Percentiles rank a stretch among this genome's conserved stretches.
Evolutionary conservation across 768 basidiomycete species (phyloP).

Genomic region (Calocybe indica): DNA sequence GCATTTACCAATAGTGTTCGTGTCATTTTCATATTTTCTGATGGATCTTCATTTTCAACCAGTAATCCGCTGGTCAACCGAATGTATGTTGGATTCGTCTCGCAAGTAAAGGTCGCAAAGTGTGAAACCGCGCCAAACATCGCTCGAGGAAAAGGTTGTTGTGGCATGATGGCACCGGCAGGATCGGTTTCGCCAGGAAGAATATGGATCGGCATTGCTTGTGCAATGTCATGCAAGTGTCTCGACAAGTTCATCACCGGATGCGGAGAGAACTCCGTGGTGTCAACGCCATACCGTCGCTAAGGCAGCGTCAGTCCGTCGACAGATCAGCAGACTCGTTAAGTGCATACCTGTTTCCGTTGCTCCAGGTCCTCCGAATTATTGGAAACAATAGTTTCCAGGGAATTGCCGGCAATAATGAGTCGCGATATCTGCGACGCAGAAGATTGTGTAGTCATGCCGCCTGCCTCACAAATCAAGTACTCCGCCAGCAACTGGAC

Average conservation of each 20-base stretch:
- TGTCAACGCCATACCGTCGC: conserved; percentile 65
- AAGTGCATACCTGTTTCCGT: conserved; percentile 48
- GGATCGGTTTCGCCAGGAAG: conserved; percentile 89
- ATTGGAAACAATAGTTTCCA: conserved; percentile 43
- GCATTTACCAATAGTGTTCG: conserved; percentile 77
- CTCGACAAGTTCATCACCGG: conserved; percentile 67
- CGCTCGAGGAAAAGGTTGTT: conserved; percentile 86
- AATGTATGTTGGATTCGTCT: conserved; percentile 89
- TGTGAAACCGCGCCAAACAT: conserved; percentile 73
- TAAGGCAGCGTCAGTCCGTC: conserved; percentile 16
- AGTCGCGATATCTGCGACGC: conserved; percentile 76
- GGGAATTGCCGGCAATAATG: conserved; percentile 86
- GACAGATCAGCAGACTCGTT: not conserved
- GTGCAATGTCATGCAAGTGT: conserved; percentile 69
- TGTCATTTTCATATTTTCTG: conserved; percentile 18
- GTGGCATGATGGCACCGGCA: conserved; percentile 83
- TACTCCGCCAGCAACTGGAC: conserved; percentile 89
- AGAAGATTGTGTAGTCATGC: conserved; percentile 52
- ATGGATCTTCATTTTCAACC: conserved; percentile 1
- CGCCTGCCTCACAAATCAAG: conserved; percentile 79
- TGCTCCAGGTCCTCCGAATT: conserved; percentile 24
- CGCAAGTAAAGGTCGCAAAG: conserved; percentile 61
- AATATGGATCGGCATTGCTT: conserved; percentile 78
- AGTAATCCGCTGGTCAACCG: conserved; percentile 30
- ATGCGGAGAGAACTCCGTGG: conserved; percentile 63